Percentiles rank a stretch among this genome's conserved stretches.
Evolutionary conservation across 108 stramenopile species (phyloP).

Genomic region (Skeletonema potamos): DNA sequence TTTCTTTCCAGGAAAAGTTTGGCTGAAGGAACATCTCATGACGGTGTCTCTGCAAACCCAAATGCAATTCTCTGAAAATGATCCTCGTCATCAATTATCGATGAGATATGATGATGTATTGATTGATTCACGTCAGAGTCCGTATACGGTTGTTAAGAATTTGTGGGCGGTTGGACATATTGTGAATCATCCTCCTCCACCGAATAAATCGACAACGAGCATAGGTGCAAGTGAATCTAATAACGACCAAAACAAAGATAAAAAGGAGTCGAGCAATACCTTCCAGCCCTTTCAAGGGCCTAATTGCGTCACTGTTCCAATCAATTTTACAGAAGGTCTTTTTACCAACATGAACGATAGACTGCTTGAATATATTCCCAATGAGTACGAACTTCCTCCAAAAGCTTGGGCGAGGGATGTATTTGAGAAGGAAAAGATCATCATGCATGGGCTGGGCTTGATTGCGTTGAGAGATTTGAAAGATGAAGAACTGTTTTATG

Average conservation of each 20-base stretch:
- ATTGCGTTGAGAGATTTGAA: constrained; percentile 60
- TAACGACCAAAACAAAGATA: background rate
- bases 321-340: constrained; percentile 72
- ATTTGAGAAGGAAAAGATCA: constrained; percentile 55
- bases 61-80: constrained; percentile 55
- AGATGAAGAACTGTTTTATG: constrained; percentile 86
- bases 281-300: constrained; percentile 20
- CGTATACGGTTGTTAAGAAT: constrained; percentile 79
- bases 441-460: constrained; percentile 84
- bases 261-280: background rate
- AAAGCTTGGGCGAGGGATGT: constrained; percentile 36
- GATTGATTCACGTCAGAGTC: constrained; percentile 75
- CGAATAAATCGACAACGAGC: constrained; percentile 3
- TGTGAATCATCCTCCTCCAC: constrained; percentile 75
- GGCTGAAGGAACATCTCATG: constrained; percentile 71
- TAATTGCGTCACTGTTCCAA: constrained; percentile 65
- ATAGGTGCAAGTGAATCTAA: background rate
- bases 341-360: constrained; percentile 22
- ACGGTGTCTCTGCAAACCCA: constrained; percentile 49
- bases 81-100: constrained; percentile 69
- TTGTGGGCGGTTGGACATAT: constrained; percentile 80
- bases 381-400: constrained; percentile 74
- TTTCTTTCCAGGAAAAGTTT: constrained; percentile 81
- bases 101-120: constrained; percentile 80
- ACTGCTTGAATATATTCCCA: constrained; percentile 57